Percentiles rank a stretch among this genome's conserved stretches.
phyloP scores from a whole-genome alignment of 2,329 filamentous ascomycete genomes.

The Coniochaeta ligniaria region DNA sequence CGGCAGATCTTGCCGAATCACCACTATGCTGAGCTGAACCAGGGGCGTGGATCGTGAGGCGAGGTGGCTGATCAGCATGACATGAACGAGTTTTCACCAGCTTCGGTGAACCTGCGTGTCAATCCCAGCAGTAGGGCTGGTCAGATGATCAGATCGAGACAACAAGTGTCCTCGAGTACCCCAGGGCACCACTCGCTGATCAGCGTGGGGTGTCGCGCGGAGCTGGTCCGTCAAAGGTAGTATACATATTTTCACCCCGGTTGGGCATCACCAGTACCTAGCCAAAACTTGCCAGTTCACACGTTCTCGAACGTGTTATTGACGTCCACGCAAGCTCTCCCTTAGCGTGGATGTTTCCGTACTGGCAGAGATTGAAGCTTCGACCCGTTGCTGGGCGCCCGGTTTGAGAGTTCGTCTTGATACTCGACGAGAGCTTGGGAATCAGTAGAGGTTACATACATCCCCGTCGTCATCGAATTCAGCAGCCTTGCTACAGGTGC shows the following conservation, averaged over 20 bases:
- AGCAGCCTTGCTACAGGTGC: neutral
- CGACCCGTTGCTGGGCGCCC: constrained; percentile 50
- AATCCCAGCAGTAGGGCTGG: neutral
- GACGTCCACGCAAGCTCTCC: constrained; percentile 36
- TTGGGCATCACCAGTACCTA: neutral
- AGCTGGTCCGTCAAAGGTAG: neutral
- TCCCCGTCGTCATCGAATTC: neutral
- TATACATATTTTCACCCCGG: neutral
- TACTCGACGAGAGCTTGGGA: constrained; percentile 44
- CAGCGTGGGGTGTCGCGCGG: neutral
- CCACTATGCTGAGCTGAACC: neutral
- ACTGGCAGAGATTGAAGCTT: constrained; percentile 42
- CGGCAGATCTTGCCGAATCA: neutral
- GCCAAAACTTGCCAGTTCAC: neutral
- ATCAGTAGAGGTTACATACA: constrained; percentile 52
- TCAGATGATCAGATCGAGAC: neutral
- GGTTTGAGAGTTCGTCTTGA: constrained; percentile 49
- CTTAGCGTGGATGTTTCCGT: constrained; percentile 47
- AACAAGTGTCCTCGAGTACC: neutral
- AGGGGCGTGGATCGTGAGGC: neutral
- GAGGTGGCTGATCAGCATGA: neutral
- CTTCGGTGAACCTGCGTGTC: neutral
- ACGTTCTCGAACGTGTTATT: constrained; percentile 25
- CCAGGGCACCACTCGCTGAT: neutral
- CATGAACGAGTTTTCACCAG: neutral